Base-by-base conservation (phyloP, 2,329 filamentous ascomycete genomes). In the Pseudogymnoascus sp. region DNA sequence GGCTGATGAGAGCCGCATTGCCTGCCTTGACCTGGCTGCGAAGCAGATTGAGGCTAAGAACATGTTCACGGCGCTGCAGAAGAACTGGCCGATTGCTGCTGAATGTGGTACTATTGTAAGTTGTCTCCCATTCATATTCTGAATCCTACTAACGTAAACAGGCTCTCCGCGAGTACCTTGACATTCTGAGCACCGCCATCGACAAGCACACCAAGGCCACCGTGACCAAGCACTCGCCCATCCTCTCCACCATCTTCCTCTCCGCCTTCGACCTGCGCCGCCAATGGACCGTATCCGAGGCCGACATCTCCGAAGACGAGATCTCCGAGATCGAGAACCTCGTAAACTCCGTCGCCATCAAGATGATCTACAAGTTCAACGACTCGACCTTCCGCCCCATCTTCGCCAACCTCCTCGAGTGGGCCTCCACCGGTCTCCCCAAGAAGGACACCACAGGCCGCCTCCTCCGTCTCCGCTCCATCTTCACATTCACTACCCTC, bases 331-430 rank as follows among this genome's bases (percentile, higher is more conserved):
- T 91, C 11, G 90, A 96, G 70, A 75, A 77, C 1, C 77, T 79
- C 9, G 70, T 90, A 66, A 88, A 90, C 70, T 82, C 87, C 8
- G 84, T 88, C 11, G 84, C 87, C 0, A 82, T 99, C 62, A 89
- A 91, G 74, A 94, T 97, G 86, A 89, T 96, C 60, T 91, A 96
- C 78, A 97, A 97, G 78, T 83, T 99, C 64, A 97, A 97, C 75
- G 94, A 99, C 71, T 87, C 89, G 0, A 85, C 89, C 0, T 99
- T 99, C 84, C 83, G 92, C 11, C 95, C 94, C 0, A 85, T 99
- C 64, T 99, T 97, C 77, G 81, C 86, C 14, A 84, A 88, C 65
- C 77, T 97, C n/a, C 80, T 95, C 50, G 90, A 96, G 62, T 97
- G 92, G 89, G 82, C 88, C 0, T 79, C 78, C 16, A 76, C 78